Percentiles rank a stretch among this genome's conserved stretches.
Conservation (phyloP, 1,284 basidiomycete genomes). For the Boletellus deceptivus region DNA sequence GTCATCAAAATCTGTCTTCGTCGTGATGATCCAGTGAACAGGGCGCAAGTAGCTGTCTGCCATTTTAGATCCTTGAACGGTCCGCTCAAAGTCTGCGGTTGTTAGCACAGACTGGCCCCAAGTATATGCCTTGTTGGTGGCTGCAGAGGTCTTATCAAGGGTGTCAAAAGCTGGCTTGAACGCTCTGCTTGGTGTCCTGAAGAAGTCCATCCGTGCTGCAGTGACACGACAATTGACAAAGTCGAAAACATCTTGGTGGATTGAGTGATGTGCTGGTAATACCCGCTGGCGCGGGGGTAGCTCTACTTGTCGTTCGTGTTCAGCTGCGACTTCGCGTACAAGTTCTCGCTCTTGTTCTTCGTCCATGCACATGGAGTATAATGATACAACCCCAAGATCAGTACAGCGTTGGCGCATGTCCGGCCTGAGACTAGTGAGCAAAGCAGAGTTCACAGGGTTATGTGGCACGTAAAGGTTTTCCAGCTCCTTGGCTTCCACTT, state of each 20-base stretch:
- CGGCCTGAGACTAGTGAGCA: conserved; percentile 5
- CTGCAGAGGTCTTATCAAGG: too few relatives aligned
- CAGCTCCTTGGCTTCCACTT: conserved; percentile 39
- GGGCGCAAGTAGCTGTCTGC: too few relatives aligned
- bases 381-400: conserved; percentile 27
- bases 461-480: conserved; percentile 38
- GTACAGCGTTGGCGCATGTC: conserved; percentile 30
- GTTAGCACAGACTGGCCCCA: too few relatives aligned
- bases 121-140: too few relatives aligned
- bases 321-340: conserved; percentile 42
- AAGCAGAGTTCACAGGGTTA: neutral
- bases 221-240: conserved; percentile 30
- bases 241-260: conserved; percentile 19
- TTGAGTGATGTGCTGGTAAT: conserved; percentile 21
- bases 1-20: too few relatives aligned
- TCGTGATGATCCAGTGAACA: too few relatives aligned
- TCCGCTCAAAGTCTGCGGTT: too few relatives aligned
- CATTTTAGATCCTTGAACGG: too few relatives aligned
- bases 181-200: neutral
- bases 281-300: conserved; percentile 27
- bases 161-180: conserved; percentile 17
- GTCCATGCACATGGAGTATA: conserved; percentile 28
- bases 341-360: conserved; percentile 55
- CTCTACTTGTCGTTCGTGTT: conserved; percentile 41
- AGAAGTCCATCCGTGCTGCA: neutral